phyloP scores from a whole-genome alignment of 345 rosid genomes.

The Eucalyptus sideroxylon region DNA sequence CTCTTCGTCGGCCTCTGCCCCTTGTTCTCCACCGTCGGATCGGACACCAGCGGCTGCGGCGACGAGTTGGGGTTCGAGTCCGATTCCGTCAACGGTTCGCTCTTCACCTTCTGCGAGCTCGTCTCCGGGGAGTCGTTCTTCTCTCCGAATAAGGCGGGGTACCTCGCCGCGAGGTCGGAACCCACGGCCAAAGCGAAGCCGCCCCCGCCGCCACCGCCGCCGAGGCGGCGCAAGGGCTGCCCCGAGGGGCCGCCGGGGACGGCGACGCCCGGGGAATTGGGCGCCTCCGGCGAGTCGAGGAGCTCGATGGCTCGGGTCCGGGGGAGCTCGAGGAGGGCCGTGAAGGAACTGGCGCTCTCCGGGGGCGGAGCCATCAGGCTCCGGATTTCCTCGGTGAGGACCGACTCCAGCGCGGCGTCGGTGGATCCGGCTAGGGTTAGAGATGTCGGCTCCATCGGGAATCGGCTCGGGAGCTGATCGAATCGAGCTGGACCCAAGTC shows the following conservation, averaged over 20 bases:
- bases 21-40: conserved; percentile 10
- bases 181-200: conserved; percentile 16
- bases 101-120: conserved; percentile 24
- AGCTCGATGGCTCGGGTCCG: conserved; percentile 41
- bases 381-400: conserved; percentile 34
- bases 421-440: conserved; percentile 19
- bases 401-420: conserved; percentile 14
- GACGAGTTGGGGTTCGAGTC: conserved; percentile 13
- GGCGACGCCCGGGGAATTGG: background rate
- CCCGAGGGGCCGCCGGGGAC: background rate
- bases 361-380: conserved; percentile 19
- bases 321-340: conserved; percentile 49
- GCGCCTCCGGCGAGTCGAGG: conserved; percentile 24
- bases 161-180: conserved; percentile 2
- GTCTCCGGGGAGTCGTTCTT: background rate
- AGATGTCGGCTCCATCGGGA: background rate
- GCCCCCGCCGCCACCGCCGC: background rate
- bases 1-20: conserved; percentile 25
- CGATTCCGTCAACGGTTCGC: conserved; percentile 21
- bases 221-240: background rate
- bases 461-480: background rate
- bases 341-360: conserved; percentile 41
- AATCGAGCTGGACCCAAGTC: background rate
- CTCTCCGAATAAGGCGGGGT: background rate
- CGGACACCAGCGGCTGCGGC: conserved; percentile 13